Evolutionary conservation across 306 rosid species (phyloP).

Genomic region (Citrullus amarus): DNA sequence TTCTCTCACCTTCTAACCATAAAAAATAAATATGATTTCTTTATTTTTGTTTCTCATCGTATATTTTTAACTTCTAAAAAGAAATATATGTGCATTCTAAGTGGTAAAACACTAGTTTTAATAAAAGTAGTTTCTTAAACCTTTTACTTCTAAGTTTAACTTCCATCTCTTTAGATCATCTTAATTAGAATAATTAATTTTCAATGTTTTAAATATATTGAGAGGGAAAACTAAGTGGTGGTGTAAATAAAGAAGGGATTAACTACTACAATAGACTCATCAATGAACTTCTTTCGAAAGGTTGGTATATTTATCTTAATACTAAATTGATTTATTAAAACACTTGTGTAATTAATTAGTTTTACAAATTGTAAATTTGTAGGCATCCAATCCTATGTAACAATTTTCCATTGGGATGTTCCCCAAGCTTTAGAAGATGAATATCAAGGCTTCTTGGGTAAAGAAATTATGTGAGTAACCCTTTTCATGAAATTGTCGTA

Average conservation of each 20-base stretch:
- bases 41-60: too few species aligned
- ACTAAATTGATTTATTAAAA: not conserved
- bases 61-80: too few species aligned
- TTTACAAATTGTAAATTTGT: not conserved
- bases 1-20: too few species aligned
- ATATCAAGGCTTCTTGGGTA: constrained; percentile 34
- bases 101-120: too few species aligned
- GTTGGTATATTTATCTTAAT: not conserved
- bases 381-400: constrained; percentile 37
- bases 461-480: constrained; percentile 21
- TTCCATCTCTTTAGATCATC: too few species aligned
- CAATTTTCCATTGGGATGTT: constrained; percentile 60
- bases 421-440: constrained; percentile 51
- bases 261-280: constrained; percentile 53
- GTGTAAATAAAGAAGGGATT: constrained; percentile 41
- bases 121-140: too few species aligned
- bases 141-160: too few species aligned
- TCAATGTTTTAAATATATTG: not conserved
- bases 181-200: too few species aligned
- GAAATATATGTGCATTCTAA: too few species aligned
- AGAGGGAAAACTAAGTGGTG: constrained; percentile 51
- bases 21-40: too few species aligned
- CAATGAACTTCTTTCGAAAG: constrained; percentile 34
- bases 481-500: too few species aligned
- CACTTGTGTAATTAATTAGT: not conserved